phyloP scores from a whole-genome alignment of 306 rosid species.

The Lathyrus tuberosus region DNA sequence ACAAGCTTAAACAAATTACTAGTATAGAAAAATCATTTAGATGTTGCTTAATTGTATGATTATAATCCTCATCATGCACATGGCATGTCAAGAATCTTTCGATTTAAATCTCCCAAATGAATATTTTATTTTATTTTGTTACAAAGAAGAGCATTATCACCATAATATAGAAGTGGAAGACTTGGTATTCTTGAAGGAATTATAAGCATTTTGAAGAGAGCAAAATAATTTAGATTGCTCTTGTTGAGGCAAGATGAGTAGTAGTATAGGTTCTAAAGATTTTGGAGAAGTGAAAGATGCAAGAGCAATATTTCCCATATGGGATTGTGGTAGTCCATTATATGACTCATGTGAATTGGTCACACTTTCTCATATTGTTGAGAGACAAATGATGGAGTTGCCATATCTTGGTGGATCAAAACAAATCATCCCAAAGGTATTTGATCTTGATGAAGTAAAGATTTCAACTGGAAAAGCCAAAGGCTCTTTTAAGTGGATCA shows the following conservation, averaged over 20 bases:
- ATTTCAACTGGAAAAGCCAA: constrained; percentile 15
- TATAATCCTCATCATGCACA: constrained; percentile 39
- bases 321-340: constrained; percentile 93
- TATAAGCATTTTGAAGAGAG: background rate
- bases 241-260: constrained; percentile 40
- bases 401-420: constrained; percentile 57
- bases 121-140: constrained; percentile 29
- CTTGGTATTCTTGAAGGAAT: background rate
- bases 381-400: constrained; percentile 63
- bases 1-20: constrained; percentile 36
- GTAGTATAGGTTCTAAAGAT: constrained; percentile 14
- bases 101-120: constrained; percentile 4
- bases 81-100: constrained; percentile 40
- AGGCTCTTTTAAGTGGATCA: constrained; percentile 40
- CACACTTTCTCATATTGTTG: constrained; percentile 62
- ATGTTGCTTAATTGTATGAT: constrained; percentile 27
- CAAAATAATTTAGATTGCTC: background rate
- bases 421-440: constrained; percentile 40
- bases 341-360: constrained; percentile 77
- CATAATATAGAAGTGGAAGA: constrained; percentile 21
- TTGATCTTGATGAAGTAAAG: constrained; percentile 7
- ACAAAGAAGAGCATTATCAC: constrained; percentile 6
- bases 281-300: constrained; percentile 30
- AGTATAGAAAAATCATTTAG: background rate
- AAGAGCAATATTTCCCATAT: constrained; percentile 44